A percentile compares a stretch with the other conserved stretches of the same genome.
These are phyloP conservation scores for Starmerella vaccinii DNA, from an alignment of 805 yeast genomes.

Conservation along the genomic window DNA sequence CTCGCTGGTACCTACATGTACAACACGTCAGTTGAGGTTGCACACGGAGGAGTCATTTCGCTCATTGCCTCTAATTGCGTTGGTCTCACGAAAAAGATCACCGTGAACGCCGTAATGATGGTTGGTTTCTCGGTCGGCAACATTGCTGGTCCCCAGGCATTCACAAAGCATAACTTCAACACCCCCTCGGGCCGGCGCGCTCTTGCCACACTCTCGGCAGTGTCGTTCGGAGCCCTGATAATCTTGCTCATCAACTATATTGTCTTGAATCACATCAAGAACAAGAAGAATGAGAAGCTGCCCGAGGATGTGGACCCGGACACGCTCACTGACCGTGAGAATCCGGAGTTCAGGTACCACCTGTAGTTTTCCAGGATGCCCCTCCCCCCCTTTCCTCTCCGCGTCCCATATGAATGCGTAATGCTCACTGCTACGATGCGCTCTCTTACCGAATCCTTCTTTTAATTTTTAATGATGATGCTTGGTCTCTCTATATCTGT, in stretches of 20 bases:
- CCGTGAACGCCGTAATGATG: slow-evolving; percentile 37
- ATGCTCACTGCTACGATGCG: too few species aligned
- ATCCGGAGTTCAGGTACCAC: slow-evolving; percentile 43
- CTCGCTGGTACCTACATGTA: slow-evolving; percentile 16
- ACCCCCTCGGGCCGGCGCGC: slow-evolving; percentile 48
- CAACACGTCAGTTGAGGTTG: slow-evolving; percentile 7
- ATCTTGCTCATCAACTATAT: not conserved
- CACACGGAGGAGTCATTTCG: slow-evolving; percentile 22
- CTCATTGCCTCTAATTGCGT: slow-evolving; percentile 38
- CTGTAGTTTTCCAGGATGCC: not conserved
- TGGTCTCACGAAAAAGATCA: slow-evolving; percentile 47
- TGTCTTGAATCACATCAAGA: slow-evolving; percentile 7
- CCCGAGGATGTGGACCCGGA: slow-evolving; percentile 8
- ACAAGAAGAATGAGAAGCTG: slow-evolving; percentile 8
- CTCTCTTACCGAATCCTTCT: too few species aligned
- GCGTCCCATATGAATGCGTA: too few species aligned
- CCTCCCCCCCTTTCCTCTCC: too few species aligned
- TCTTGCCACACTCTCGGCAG: slow-evolving; percentile 38
- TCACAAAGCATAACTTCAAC: slow-evolving; percentile 49
- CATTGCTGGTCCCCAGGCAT: slow-evolving; percentile 50
- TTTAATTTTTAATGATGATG: too few species aligned
- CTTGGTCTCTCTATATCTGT: too few species aligned
- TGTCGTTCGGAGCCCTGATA: slow-evolving; percentile 21
- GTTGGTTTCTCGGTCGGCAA: slow-evolving; percentile 46
- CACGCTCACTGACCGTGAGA: slow-evolving; percentile 44